A percentile compares a stretch with the other conserved stretches of the same genome.
Conservation (phyloP, 345 rosid species). For the Murraya paniculata region DNA sequence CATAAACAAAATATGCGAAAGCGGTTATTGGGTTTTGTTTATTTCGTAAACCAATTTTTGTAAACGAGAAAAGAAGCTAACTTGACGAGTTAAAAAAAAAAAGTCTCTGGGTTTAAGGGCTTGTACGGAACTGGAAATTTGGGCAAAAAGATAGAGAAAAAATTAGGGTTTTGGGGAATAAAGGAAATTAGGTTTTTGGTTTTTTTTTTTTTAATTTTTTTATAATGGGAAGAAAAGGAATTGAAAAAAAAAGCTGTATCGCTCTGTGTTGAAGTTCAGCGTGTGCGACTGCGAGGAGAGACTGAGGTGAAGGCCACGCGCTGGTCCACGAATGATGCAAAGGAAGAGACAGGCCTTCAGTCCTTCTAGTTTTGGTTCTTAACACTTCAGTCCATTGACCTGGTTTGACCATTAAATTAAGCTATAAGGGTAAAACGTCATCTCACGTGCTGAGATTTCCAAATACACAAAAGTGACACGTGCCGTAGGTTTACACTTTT, state of each 20-base stretch:
- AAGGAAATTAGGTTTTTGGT: background rate
- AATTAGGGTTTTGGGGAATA: background rate
- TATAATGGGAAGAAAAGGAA: background rate
- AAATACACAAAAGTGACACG: too few relatives aligned
- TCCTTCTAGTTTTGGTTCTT: too few relatives aligned
- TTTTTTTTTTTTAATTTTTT: background rate
- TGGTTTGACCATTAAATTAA: too few relatives aligned
- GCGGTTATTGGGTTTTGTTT: background rate
- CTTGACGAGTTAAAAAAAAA: background rate
- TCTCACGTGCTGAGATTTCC: too few relatives aligned
- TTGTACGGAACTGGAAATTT: background rate
- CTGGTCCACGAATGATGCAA: conserved; percentile 9
- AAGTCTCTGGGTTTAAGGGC: background rate
- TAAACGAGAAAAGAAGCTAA: background rate
- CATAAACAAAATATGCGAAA: background rate
- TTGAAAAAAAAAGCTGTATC: background rate
- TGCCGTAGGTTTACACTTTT: too few relatives aligned
- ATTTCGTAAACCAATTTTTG: background rate
- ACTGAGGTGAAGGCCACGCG: conserved; percentile 6
- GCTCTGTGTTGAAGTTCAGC: background rate
- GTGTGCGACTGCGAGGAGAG: background rate
- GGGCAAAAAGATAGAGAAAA: background rate
- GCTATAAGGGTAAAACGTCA: too few relatives aligned
- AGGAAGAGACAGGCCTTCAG: too few relatives aligned
- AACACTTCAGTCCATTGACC: too few relatives aligned